Percentiles rank a stretch among this genome's conserved stretches.
phyloP scores from a whole-genome alignment of 2,329 filamentous ascomycete species.

The Sclerotinia trifoliorum region DNA sequence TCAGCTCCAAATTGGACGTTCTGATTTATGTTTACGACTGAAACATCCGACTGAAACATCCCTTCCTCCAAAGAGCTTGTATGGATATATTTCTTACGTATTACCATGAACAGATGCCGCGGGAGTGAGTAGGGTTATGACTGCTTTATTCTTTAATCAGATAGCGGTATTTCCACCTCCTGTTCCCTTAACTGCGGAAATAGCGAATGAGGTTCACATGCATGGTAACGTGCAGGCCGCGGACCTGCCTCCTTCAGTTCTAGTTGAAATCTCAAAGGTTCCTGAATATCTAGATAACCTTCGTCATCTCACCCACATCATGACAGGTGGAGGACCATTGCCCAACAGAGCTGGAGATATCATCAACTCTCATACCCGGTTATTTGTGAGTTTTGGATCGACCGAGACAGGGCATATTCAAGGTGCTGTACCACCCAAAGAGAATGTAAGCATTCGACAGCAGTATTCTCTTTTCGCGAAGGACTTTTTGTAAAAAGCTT shows the following conservation, averaged over 20 bases:
- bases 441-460: neutral
- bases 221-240: slow-evolving; percentile 6
- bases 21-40: neutral
- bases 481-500: neutral
- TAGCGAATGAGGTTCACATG: slow-evolving; percentile 1
- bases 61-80: neutral
- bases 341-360: neutral
- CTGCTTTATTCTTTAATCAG: neutral
- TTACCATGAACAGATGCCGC: neutral
- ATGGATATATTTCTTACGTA: neutral
- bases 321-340: slow-evolving; percentile 12
- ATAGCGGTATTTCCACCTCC: slow-evolving; percentile 9
- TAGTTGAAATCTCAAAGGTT: slow-evolving; percentile 16
- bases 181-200: neutral
- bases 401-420: slow-evolving; percentile 11
- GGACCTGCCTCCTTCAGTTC: neutral
- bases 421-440: neutral
- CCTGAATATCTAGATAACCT: slow-evolving; percentile 10
- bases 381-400: slow-evolving; percentile 6
- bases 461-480: no score
- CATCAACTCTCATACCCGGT: neutral
- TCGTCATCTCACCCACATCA: neutral
- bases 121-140: slow-evolving; percentile 3
- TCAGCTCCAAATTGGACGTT: neutral
- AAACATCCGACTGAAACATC: neutral